Evolutionary conservation across 257 asterid genomes (phyloP), one percentile per base, ranked within the genome.

Genomic region (Solanum chilense): DNA sequence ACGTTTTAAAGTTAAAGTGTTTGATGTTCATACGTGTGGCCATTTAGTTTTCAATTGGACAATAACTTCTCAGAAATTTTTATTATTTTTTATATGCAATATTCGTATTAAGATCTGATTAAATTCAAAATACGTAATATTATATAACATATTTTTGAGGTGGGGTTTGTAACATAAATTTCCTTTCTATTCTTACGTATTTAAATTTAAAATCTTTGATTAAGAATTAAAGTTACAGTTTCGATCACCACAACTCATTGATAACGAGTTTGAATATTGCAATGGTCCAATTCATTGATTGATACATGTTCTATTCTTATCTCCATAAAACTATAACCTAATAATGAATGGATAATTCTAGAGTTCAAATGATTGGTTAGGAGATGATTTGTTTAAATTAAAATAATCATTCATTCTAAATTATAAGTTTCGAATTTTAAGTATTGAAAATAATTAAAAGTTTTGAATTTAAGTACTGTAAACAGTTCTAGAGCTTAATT

Each of bases 51-150:
- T 16, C 23, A 44, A 77, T 77, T 77, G 62, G 39, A 44, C 39
- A 77, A 77, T 44, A 77, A 7, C 20, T n/a, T 42, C 14, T 42
- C 1, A 3, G 16, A 11, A 0, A 39, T n/a, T 39, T 25, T 0
- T 8, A 7, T 8, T 1, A 41, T 47, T 47, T 47, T 47, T 52
- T 0, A 9, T 52, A 1, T 4, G 2, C 2, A 0, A 0, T 62
- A 3, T 0, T 23, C 11, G 3, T 31, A 69, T 69, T 29, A 29
- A 12, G 1, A 15, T 31, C 1, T 7, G 6, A 69, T 15, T 15
- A 15, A 31, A 31, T 69, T 69, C 8, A 8, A 3, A 15, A 31
- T 66, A 0, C 5, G 0, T 0, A 16, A 16, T 23, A n/a, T 62
- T 23, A 0, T 23, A 4, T 60, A 9, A 60, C 2, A 60, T 23